phyloP scores from a whole-genome alignment of 805 yeast genomes.

The Metschnikowia cubensis region DNA sequence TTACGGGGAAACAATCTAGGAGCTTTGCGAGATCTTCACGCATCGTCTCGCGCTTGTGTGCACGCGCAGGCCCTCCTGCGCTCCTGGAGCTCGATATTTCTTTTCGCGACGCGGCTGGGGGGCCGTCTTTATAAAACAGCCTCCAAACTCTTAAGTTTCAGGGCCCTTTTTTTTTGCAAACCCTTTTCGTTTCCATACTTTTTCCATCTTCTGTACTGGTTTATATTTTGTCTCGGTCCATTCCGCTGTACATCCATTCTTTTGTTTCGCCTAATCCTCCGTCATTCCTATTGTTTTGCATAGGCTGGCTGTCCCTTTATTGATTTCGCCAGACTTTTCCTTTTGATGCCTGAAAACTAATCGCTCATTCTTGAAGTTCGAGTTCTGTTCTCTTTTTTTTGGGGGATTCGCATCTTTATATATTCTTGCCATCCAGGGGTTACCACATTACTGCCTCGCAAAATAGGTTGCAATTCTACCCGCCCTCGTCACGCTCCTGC shows the following conservation, averaged over 20 bases:
- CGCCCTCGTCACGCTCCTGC: not conserved
- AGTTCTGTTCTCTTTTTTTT: not conserved
- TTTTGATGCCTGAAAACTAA: slow-evolving; percentile 1
- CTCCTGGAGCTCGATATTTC: slow-evolving; percentile 13
- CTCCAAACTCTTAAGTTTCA: not conserved
- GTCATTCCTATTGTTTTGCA: not conserved
- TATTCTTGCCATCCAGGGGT: not conserved
- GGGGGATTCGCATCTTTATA: slow-evolving; percentile 1
- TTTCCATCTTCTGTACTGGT: not conserved
- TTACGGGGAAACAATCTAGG: slow-evolving; percentile 1
- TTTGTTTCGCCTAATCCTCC: not conserved
- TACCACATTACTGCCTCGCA: not conserved
- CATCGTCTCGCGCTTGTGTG: slow-evolving; percentile 7
- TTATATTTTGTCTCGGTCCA: not conserved
- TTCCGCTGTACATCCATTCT: slow-evolving; percentile 3
- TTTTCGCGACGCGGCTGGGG: slow-evolving; percentile 17
- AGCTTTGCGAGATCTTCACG: slow-evolving; percentile 5
- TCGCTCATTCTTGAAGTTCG: not conserved
- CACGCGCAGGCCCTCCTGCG: slow-evolving; percentile 15
- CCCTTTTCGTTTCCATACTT: not conserved
- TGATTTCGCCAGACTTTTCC: not conserved
- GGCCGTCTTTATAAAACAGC: slow-evolving; percentile 4
- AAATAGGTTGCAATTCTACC: not conserved
- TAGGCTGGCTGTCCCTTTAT: not conserved
- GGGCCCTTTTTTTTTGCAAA: slow-evolving; percentile 1